Evolutionary conservation across 2,329 filamentous ascomycete species (phyloP).

Genomic region (Aspergillus viridinutans): DNA sequence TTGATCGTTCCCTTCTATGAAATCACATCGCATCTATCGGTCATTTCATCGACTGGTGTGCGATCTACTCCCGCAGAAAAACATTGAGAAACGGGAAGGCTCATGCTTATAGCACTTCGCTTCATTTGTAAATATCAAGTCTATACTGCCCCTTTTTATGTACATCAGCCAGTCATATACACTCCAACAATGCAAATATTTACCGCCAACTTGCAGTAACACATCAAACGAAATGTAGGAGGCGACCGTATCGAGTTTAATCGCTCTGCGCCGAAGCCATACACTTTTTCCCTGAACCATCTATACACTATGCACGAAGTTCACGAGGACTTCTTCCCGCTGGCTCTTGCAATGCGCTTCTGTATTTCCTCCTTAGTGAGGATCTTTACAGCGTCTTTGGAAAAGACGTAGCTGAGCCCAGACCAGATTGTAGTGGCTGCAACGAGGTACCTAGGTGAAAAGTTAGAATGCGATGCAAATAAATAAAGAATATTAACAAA

Average conservation of each 20-base stretch:
- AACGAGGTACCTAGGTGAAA: slow-evolving; percentile 66
- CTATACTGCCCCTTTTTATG: neutral
- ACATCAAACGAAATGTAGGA: neutral
- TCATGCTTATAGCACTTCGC: neutral
- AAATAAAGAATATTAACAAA: neutral
- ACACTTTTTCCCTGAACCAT: neutral
- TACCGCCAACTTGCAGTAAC: neutral
- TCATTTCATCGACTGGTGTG: neutral
- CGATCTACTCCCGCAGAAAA: neutral
- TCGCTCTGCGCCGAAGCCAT: neutral
- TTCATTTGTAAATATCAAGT: neutral
- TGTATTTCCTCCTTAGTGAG: slow-evolving; percentile 49
- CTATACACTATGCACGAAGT: neutral
- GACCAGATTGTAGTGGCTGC: slow-evolving; percentile 90
- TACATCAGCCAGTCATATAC: neutral
- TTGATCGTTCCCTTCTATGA: neutral
- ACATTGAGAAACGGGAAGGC: too few relatives aligned
- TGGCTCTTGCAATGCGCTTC: slow-evolving; percentile 30
- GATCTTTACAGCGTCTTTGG: slow-evolving; percentile 88
- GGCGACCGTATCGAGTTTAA: too few relatives aligned
- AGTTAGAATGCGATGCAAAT: slow-evolving; percentile 16
- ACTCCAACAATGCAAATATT: slow-evolving; percentile 1
- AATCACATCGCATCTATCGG: neutral
- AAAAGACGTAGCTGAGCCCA: slow-evolving; percentile 85
- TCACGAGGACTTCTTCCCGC: slow-evolving; percentile 19